Base-by-base conservation (phyloP, 2,329 filamentous ascomycete genomes). In the Cladosporium austrohemisphaericum region DNA sequence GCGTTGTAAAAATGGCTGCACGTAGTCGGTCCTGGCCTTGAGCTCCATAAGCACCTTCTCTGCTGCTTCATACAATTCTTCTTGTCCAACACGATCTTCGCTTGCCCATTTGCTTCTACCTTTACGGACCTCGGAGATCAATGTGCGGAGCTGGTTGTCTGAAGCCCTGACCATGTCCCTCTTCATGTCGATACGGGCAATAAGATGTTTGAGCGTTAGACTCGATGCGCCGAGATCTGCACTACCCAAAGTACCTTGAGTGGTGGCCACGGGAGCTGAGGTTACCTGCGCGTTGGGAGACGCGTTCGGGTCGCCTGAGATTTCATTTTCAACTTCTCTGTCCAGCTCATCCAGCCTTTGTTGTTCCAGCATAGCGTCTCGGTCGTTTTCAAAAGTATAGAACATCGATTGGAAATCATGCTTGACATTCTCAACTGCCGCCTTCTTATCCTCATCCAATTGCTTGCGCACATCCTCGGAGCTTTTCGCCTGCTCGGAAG, bases 51-150 rank as follows among this genome's bases (percentile, higher is more conserved):
- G 77, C 45, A 98, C 93, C 72, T 97, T 97, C 68, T 98, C 93
- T 11, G 93, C 78, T 9, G 93, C 89, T 72, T 98, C 93, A 66
- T 98, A 98, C 5, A 98, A 77, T 69, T 98, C 93, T 69, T 98
- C 93, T 69, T 98, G 93, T 52, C 93, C 92, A 54, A 98, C 86
- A 59, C 94, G 93, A 60, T 98, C 93, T 68, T 97, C 93, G 66
- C 87, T 97, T 3, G 93, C 92, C 93, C 93, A 98, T 71, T 98
- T 98, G 70, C 92, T 97, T 61, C 93, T 80, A 60, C 97, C 97
- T 69, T 97, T 98, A 56, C 93, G 83, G 14, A 98, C 93, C 69
- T 98, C 93, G 61, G 93, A 96, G 80, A 98, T 95, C 51, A 98
- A 74, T 41, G 86, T 88, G 52, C 93, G 83, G 52, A 98, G 76